Base-by-base conservation (phyloP, 176 grass and related monocot species). In the Melocanna baccifera region DNA sequence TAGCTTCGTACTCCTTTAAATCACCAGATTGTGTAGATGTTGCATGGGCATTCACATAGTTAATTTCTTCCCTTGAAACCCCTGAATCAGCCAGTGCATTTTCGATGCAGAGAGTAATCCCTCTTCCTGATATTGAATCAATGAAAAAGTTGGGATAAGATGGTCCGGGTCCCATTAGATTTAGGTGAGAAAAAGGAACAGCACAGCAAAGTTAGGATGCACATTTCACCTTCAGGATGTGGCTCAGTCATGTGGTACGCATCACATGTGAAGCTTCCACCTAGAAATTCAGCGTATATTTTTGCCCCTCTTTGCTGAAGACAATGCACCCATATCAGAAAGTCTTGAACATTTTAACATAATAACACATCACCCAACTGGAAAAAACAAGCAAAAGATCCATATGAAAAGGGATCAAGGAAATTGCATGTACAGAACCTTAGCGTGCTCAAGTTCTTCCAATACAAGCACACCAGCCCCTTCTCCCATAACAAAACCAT, bases 401-500 rank as follows among this genome's bases (percentile, higher is more conserved):
- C 37, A 18, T 34, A 67, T 75, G 71, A 36, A 78, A 42, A 88
- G 14, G 62, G 52, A 5, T 25, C 15, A 8, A 85, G 4, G 41
- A 39, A 79, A 83, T 66, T 53, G 78, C 65, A 63, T 82, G 63
- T 57, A n/a, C 20, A 36, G 14, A 82, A 95, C 93, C 93, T 95
- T 95, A 77, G 93, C 97, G 57, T 99, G 93, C 71, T 99, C 97
- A 88, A 99, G 93, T 86, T 99, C 97, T 96, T 99, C 97, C 69
- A 99, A 69, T 63, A 96, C 81, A 18, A 99, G 97, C 50, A 99
- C 97, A 50, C 97, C 93, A 63, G 97, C 91, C 47, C 97, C 97
- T 92, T 99, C 97, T 62, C 97, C 97, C 91, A 99, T 99, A 77
- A 99, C 97, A 92, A 99, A 99, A 86, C 97, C 97, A 86, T 99